Evolutionary conservation across 768 basidiomycete genomes (phyloP).

Genomic region (Russula lepida): DNA sequence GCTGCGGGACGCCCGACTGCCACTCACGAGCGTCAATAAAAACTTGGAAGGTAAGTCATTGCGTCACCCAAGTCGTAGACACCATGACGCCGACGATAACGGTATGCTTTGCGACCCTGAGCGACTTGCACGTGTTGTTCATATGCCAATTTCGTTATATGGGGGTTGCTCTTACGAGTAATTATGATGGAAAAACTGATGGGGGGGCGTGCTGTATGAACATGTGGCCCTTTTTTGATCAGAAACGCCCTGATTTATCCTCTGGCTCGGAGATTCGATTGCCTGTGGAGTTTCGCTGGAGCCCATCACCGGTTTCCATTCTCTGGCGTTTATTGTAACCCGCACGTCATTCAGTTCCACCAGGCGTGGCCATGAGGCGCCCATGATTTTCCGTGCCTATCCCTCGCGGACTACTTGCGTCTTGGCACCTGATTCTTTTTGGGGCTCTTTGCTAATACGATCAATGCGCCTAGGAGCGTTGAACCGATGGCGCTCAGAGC

Average conservation of each 20-base stretch:
- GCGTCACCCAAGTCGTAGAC: slow-evolving; percentile 16
- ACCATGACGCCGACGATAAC: not conserved
- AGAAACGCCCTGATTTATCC: slow-evolving; percentile 4
- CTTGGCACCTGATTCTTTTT: not conserved
- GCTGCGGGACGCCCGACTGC: slow-evolving; percentile 86
- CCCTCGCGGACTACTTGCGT: slow-evolving; percentile 10
- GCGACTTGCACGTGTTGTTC: not conserved
- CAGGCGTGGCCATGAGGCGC: slow-evolving; percentile 6
- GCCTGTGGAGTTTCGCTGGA: not conserved
- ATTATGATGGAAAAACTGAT: not conserved
- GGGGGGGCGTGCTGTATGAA: slow-evolving; percentile 1
- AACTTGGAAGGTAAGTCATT: slow-evolving; percentile 62
- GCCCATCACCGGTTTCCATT: not conserved
- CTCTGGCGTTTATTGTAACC: not conserved
- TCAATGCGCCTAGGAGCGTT: slow-evolving; percentile 8
- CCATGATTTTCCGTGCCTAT: not conserved
- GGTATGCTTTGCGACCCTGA: not conserved
- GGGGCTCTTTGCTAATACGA: slow-evolving; percentile 6
- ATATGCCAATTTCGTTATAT: slow-evolving; percentile 1
- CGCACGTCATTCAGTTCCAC: not conserved
- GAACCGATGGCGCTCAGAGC: slow-evolving; percentile 19
- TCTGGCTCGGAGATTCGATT: slow-evolving; percentile 11
- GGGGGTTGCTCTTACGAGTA: slow-evolving; percentile 3
- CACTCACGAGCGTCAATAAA: slow-evolving; percentile 88
- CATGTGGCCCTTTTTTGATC: slow-evolving; percentile 9